Evolutionary conservation across 768 basidiomycete genomes (phyloP).

Genomic region (Tricholoma flavovirens): DNA sequence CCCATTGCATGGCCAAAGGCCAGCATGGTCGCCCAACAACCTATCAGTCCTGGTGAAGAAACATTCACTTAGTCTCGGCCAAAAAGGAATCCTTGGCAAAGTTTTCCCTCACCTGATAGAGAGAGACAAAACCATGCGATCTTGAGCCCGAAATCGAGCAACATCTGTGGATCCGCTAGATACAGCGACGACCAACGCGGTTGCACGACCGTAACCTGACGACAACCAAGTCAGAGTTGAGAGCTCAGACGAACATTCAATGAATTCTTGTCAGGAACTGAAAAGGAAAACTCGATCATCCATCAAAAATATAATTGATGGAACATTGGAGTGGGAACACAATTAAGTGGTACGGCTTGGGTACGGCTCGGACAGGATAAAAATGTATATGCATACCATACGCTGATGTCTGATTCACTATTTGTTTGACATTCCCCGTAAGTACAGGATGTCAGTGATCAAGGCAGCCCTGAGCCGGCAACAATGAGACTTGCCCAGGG

Average conservation of each 20-base stretch:
- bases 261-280: not conserved
- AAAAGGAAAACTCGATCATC: not conserved
- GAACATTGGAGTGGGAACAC: not conserved
- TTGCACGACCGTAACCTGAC: not conserved
- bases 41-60: slow-evolving; percentile 38
- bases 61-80: not conserved
- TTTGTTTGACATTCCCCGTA: too few relatives aligned
- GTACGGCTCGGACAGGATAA: too few relatives aligned
- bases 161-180: slow-evolving; percentile 29
- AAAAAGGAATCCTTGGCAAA: not conserved
- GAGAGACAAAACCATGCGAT: slow-evolving; percentile 55
- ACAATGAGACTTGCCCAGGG: too few relatives aligned
- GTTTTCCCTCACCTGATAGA: slow-evolving; percentile 37
- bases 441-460: too few relatives aligned
- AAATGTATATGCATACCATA: too few relatives aligned
- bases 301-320: not conserved
- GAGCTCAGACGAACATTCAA: not conserved
- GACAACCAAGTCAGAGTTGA: not conserved
- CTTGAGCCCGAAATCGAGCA: slow-evolving; percentile 48
- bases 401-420: too few relatives aligned
- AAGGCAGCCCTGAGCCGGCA: too few relatives aligned
- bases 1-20: slow-evolving; percentile 39
- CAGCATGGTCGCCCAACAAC: slow-evolving; percentile 44
- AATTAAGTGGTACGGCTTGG: too few relatives aligned
- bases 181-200: slow-evolving; percentile 1